phyloP scores from a whole-genome alignment of 164 flowering plant genomes.

The Amborella trichopoda region DNA sequence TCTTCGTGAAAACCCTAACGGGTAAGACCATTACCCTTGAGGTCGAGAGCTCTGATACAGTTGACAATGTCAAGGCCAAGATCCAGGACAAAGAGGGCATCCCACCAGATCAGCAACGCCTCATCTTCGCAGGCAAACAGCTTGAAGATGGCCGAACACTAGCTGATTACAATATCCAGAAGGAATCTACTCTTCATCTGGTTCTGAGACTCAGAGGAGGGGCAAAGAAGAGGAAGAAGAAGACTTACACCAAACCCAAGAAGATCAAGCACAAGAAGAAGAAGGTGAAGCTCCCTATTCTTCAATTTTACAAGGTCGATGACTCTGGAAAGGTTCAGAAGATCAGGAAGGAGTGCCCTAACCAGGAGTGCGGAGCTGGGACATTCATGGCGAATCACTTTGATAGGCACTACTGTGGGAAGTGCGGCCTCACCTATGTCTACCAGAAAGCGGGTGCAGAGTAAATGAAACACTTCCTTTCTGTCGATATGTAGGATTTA shows the following conservation, averaged over 20 bases:
- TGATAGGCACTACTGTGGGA: constrained; percentile 15
- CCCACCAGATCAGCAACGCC: constrained; percentile 2
- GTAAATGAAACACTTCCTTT: too few species aligned
- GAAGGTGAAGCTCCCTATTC: constrained; percentile 2
- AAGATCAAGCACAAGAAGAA: constrained; percentile 3
- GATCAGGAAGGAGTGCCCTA: constrained; percentile 10
- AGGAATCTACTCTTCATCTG: constrained; percentile 7
- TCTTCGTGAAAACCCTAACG: constrained; percentile 8
- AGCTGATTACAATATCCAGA: constrained; percentile 5
- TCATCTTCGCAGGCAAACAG: constrained; percentile 12
- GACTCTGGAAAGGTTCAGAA: constrained; percentile 3
- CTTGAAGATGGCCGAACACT: constrained; percentile 15
- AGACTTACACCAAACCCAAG: not conserved
- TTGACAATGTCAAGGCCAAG: not conserved
- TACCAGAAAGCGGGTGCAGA: constrained; percentile 10
- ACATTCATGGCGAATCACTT: constrained; percentile 13
- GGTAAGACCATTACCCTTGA: not conserved
- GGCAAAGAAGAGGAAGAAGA: constrained; percentile 2
- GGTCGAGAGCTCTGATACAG: not conserved
- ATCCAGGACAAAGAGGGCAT: not conserved
- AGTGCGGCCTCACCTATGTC: constrained; percentile 16
- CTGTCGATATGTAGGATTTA: too few species aligned
- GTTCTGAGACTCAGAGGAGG: constrained; percentile 2
- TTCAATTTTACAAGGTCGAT: constrained; percentile 2
- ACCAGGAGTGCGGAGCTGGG: constrained; percentile 8